Conservation (phyloP, 2,329 filamentous ascomycete genomes). For the Penicillium crustosum region DNA sequence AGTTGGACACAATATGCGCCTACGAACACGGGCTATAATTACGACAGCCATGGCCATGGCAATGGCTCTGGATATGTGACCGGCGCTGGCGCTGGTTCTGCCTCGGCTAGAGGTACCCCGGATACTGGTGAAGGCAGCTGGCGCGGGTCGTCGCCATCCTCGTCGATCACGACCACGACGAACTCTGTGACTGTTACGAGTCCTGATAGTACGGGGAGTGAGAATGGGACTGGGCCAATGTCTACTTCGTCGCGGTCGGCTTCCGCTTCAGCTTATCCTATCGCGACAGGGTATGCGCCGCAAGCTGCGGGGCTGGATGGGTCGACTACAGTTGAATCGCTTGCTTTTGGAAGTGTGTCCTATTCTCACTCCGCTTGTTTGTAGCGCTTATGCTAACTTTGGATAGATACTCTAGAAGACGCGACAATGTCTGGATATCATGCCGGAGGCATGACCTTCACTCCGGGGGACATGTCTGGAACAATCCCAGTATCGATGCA, state of each 20-base stretch:
- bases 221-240: conserved; percentile 3
- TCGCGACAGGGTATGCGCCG: conserved; percentile 11
- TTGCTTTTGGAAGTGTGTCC: conserved; percentile 8
- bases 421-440: not conserved
- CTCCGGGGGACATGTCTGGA: not conserved
- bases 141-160: conserved; percentile 23
- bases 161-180: conserved; percentile 18
- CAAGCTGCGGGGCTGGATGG: conserved; percentile 12
- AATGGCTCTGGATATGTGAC: not conserved
- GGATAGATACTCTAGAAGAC: not conserved
- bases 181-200: conserved; percentile 20
- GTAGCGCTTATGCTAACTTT: not conserved
- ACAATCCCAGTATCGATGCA: not conserved
- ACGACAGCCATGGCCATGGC: not conserved
- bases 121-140: conserved; percentile 15
- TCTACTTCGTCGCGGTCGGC: conserved; percentile 2
- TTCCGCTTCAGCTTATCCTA: conserved; percentile 7
- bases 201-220: conserved; percentile 26
- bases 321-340: conserved; percentile 2
- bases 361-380: not conserved
- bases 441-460: not conserved
- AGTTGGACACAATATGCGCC: not conserved
- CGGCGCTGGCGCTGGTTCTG: not conserved
- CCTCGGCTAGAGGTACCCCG: not conserved
- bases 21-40: not conserved